A percentile compares a stretch with the other conserved stretches of the same genome.
Conservation (phyloP, 106 monocot species). For the Amphibolis antarctica region DNA sequence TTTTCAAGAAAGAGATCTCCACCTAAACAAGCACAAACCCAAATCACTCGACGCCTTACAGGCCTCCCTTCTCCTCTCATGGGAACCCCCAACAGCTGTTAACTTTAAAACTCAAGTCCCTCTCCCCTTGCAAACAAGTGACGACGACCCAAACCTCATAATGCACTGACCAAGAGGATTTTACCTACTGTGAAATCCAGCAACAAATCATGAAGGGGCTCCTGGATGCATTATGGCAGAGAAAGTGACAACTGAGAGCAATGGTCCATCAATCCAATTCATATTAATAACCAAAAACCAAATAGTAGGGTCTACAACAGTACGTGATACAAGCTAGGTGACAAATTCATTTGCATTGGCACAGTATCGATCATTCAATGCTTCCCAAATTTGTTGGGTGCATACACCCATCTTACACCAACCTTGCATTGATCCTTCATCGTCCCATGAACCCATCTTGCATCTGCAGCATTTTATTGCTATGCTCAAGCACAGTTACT, state of each 20-base stretch:
- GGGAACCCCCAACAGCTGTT: no score
- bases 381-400: no score
- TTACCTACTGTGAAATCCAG: background rate
- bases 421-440: no score
- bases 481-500: no score
- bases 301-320: no score
- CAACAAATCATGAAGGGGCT: background rate
- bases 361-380: no score
- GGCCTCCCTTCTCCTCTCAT: background rate
- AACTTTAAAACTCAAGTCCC: background rate
- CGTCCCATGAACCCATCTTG: no score
- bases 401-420: no score
- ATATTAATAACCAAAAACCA: no score
- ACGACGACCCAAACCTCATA: background rate
- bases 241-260: conserved; percentile 2
- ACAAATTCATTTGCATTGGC: no score
- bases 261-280: background rate
- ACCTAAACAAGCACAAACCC: background rate
- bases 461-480: no score
- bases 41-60: background rate
- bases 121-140: background rate
- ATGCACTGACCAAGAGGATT: conserved; percentile 1
- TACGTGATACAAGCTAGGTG: no score
- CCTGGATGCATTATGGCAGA: background rate
- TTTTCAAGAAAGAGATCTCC: background rate